Evolutionary conservation across 352 stramenopile genomes (phyloP), one percentile per base, ranked within the genome.

Genomic region (Proteromonas lacertae): DNA sequence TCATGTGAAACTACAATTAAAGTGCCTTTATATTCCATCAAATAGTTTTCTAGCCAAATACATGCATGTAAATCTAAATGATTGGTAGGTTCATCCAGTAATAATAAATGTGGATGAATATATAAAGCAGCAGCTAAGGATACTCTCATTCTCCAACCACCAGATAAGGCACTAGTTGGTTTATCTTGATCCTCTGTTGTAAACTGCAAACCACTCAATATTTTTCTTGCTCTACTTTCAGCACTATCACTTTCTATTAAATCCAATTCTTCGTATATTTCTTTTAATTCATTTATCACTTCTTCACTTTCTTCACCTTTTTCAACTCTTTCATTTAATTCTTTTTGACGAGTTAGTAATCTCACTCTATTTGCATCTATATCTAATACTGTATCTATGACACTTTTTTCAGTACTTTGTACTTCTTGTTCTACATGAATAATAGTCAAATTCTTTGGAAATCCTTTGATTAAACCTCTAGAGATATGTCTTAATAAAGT

Each of bases 31-130:
- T 22, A 36, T 8, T 24, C 4, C 33, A 64, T 64, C 26, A 96
- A 49, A 50, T 93, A 96, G 56, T 93, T 75, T 51, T 94, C 83
- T 5, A 96, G 60, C 83, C 83, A 96, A 36, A 94, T 78, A 9
- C 92, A 78, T 25, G 80, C 80, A 53, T 93, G 74, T 70, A 93
- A 89, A 51, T 94, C 80, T 46, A 89, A 61, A 48, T 64, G 55
- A 41, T 67, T 90, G 20, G 76, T n/a, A n/a, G n/a, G n/a, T n/a
- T n/a, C n/a, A n/a, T n/a, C n/a, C n/a, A n/a, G n/a, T n/a, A n/a
- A n/a, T 92, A 14, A 17, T 2, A 63, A 20, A 36, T 60, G 43
- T 12, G 51, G 51, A 14, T 25, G 18, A 4, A 49, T 31, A 44
- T 55, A 64, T 0, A 67, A 35, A 16, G 58, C 53, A 38, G 46